A percentile compares a stretch with the other conserved stretches of the same genome.
These are phyloP conservation scores for Myxozyma neglecta DNA, from an alignment of 805 yeast genomes.

Conservation along the genomic window DNA sequence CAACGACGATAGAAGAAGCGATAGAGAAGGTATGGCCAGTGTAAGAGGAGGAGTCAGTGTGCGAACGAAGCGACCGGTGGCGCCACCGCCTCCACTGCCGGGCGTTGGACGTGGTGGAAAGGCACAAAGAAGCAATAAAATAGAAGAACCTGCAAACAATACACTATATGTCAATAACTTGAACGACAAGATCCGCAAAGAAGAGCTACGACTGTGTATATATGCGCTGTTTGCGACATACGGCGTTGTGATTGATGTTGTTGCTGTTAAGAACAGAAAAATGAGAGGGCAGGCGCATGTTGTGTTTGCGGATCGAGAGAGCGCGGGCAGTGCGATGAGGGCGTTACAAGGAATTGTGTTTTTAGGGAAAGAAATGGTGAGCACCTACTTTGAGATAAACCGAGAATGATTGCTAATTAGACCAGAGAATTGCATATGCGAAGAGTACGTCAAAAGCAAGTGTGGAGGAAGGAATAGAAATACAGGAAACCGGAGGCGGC, in stretches of 20 bases:
- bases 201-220: conserved; percentile 40
- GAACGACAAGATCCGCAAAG: conserved; percentile 41
- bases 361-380: conserved; percentile 40
- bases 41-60: conserved; percentile 7
- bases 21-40: background rate
- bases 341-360: conserved; percentile 38
- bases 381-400: background rate
- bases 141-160: background rate
- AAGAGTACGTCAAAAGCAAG: no score
- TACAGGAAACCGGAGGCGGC: no score
- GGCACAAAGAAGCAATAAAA: background rate
- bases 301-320: conserved; percentile 37
- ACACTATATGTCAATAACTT: conserved; percentile 45
- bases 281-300: conserved; percentile 50
- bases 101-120: background rate
- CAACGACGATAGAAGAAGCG: background rate
- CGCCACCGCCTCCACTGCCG: conserved; percentile 19
- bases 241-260: conserved; percentile 42
- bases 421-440: no score
- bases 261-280: conserved; percentile 41
- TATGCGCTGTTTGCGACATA: conserved; percentile 44
- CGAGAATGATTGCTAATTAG: no score
- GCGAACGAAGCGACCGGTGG: conserved; percentile 11
- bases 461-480: no score
- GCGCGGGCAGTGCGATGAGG: conserved; percentile 40